Percentiles rank a stretch among this genome's conserved stretches.
Evolutionary conservation across 495 filamentous ascomycete genomes (phyloP).

Genomic region (Tetracladium marchalianum): DNA sequence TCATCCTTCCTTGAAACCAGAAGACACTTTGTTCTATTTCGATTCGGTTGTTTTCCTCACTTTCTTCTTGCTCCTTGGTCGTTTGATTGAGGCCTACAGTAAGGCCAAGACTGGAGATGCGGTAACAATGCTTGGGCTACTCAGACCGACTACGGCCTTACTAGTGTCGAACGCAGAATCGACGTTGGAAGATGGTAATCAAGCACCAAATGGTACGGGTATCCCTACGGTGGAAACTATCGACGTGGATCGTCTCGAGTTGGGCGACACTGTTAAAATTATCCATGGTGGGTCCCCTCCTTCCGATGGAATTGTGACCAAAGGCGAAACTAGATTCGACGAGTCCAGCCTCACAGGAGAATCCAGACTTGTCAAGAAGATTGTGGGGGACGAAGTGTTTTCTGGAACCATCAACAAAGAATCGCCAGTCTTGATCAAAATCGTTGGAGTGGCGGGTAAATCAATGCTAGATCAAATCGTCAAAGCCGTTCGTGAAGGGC

Average conservation of each 20-base stretch:
- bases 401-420: conserved; percentile 82
- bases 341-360: conserved; percentile 90
- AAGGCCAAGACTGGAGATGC: conserved; percentile 89
- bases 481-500: conserved; percentile 80
- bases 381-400: conserved; percentile 60
- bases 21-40: conserved; percentile 66
- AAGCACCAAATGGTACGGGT: background rate
- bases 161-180: conserved; percentile 37
- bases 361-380: conserved; percentile 66
- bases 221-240: conserved; percentile 20
- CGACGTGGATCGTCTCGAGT: conserved; percentile 65
- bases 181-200: background rate
- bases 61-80: conserved; percentile 72
- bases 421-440: conserved; percentile 53
- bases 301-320: conserved; percentile 63
- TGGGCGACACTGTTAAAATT: conserved; percentile 70
- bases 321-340: conserved; percentile 63
- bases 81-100: conserved; percentile 82
- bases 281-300: conserved; percentile 77
- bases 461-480: conserved; percentile 95
- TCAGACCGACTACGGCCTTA: conserved; percentile 71
- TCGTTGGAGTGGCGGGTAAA: conserved; percentile 61
- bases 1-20: conserved; percentile 20
- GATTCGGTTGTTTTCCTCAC: conserved; percentile 93
- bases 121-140: conserved; percentile 65